Conservation (phyloP, 2,329 filamentous ascomycete species). For the Sporothrix globosa region DNA sequence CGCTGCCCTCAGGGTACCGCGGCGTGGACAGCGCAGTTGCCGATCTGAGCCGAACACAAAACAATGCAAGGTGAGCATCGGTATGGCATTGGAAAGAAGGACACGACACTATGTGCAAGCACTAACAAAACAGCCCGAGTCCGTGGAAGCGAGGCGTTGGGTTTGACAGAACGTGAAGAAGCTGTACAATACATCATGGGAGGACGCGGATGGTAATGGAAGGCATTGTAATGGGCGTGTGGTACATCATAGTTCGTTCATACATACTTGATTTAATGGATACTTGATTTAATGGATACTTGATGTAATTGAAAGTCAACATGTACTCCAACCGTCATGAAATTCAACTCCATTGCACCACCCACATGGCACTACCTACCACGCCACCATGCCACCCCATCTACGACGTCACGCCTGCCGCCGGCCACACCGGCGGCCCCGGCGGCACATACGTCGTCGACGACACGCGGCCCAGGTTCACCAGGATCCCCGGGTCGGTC, state of each 20-base stretch:
- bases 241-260: too few species aligned
- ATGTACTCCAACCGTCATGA: too few species aligned
- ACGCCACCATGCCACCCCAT: neutral
- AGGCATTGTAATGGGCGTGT: neutral
- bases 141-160: conserved; percentile 25
- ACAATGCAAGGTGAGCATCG: neutral
- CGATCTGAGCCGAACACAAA: conserved; percentile 12
- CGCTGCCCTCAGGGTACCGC: neutral
- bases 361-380: too few species aligned
- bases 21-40: neutral
- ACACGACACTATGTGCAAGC: too few species aligned
- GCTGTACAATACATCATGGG: conserved; percentile 2
- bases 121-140: conserved; percentile 2
- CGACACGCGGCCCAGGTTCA: conserved; percentile 39
- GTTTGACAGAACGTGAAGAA: neutral
- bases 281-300: neutral
- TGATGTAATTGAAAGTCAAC: neutral
- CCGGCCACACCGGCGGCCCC: conserved; percentile 45
- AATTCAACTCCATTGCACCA: too few species aligned
- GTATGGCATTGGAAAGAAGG: too few species aligned
- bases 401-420: neutral
- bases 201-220: neutral
- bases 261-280: neutral
- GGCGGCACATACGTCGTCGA: conserved; percentile 42
- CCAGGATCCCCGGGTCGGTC: conserved; percentile 37